Evolutionary conservation across 495 filamentous ascomycete species (phyloP).

Genomic region (Astrothelium macrocarpum): DNA sequence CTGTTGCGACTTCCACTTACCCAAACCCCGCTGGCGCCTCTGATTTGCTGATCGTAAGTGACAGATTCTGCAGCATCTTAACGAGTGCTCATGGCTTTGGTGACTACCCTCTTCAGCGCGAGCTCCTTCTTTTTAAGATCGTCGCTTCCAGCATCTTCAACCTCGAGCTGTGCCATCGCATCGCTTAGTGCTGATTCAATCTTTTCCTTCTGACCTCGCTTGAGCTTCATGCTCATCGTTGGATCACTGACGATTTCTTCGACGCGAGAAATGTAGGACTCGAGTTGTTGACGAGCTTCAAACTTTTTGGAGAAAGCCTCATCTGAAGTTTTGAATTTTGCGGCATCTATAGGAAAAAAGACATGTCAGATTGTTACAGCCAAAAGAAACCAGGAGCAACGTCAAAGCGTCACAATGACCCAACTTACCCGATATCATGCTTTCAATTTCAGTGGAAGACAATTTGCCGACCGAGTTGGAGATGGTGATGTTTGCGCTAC

Average conservation of each 20-base stretch:
- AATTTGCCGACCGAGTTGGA: slow-evolving; percentile 99
- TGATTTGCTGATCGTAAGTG: neutral
- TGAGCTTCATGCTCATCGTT: slow-evolving; percentile 89
- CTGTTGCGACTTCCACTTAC: neutral
- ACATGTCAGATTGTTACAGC: slow-evolving; percentile 15
- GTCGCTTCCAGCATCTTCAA: slow-evolving; percentile 80
- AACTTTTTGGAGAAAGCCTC: slow-evolving; percentile 99
- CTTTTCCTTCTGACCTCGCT: slow-evolving; percentile 98
- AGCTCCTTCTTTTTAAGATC: slow-evolving; percentile 99
- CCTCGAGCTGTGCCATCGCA: slow-evolving; percentile 77
- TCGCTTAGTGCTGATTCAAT: slow-evolving; percentile 87
- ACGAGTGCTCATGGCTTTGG: slow-evolving; percentile 89
- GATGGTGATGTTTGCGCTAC: slow-evolving; percentile 98
- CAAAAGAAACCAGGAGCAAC: slow-evolving; percentile 2
- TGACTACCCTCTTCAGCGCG: slow-evolving; percentile 92
- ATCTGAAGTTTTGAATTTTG: slow-evolving; percentile 97
- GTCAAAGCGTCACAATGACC: neutral
- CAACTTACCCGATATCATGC: slow-evolving; percentile 77
- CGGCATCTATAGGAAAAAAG: slow-evolving; percentile 54
- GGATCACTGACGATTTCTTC: slow-evolving; percentile 98
- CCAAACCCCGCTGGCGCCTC: neutral
- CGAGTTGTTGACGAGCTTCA: slow-evolving; percentile 95
- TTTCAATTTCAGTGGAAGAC: slow-evolving; percentile 88
- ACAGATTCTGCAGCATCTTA: slow-evolving; percentile 38
- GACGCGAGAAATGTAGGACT: slow-evolving; percentile 97